Evolutionary conservation across 1,284 basidiomycete genomes (phyloP).

Genomic region (Cutaneotrichosporon cyanovorans): DNA sequence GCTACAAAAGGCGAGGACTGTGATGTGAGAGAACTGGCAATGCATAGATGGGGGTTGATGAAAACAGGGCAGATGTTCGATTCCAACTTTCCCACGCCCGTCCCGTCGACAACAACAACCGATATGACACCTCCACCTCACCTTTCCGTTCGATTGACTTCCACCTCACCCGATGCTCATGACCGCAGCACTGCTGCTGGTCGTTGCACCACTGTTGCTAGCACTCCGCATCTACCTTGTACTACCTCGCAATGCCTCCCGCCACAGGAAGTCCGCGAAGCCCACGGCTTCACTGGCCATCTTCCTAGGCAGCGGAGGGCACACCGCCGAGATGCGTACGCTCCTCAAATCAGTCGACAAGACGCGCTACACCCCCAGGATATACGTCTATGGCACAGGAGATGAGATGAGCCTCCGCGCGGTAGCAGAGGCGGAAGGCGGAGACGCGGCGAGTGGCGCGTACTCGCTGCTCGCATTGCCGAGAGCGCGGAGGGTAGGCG

Average conservation of each 20-base stretch:
- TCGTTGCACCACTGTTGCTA: neutral
- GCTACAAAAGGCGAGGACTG: too few species aligned
- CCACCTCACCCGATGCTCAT: too few species aligned
- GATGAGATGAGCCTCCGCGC: conserved; percentile 54
- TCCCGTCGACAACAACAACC: too few species aligned
- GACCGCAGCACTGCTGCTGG: too few species aligned
- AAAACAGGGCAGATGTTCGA: too few species aligned
- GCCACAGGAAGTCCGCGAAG: neutral
- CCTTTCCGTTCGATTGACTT: too few species aligned
- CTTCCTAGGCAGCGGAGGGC: conserved; percentile 73
- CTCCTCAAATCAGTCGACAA: conserved; percentile 72
- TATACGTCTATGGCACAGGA: conserved; percentile 75
- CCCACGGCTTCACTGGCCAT: conserved; percentile 46
- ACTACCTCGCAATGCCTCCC: conserved; percentile 11
- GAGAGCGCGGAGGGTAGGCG: conserved; percentile 75
- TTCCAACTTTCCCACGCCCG: too few species aligned
- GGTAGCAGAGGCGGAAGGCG: conserved; percentile 54
- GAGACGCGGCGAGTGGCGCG: neutral
- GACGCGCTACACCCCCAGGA: conserved; percentile 63
- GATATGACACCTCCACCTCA: too few species aligned
- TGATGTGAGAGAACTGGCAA: too few species aligned
- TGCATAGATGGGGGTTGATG: too few species aligned
- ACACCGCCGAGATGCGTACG: conserved; percentile 79
- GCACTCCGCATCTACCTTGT: conserved; percentile 22
- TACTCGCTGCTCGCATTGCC: conserved; percentile 60